Base-by-base conservation (phyloP, 768 basidiomycete genomes). In the Amanita thiersii region DNA sequence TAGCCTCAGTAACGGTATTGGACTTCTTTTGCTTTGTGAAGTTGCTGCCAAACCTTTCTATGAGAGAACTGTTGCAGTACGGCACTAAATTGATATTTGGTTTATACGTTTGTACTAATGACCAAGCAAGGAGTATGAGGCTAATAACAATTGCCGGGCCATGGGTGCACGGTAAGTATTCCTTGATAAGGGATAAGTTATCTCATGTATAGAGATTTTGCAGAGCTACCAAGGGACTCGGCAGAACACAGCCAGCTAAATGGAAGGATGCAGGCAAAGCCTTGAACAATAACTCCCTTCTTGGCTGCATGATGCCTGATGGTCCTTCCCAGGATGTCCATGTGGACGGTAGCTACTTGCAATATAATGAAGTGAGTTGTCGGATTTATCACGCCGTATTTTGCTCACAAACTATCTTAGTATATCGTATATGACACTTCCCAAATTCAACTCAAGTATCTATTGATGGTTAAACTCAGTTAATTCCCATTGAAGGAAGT, bases 191-290 rank as follows among this genome's bases (percentile, higher is more conserved):
- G 26, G 33, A 33, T 40, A n/a, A 10, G n/a, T 6, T 30, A 3
- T 19, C n/a, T 32, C 14, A 15, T 19, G 25, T 18, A 44, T 39
- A 30, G 37, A 20, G 25, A 23, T 26, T 40, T 30, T 40, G 31
- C 37, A 77, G 75, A 34, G 62, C 70, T 8, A 79, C 77, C 14
- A 72, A 73, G 46, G 78, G 78, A 42, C 38, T 77, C 4, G 78
- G 78, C 10, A 58, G 56, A 25, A 68, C 60, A 8, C 75, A 75
- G 49, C 78, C 76, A 5, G 57, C 47, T 0, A 59, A 65, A 8
- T 81, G 78, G 78, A 69, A 78, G 51, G 78, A 79, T 52, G 77
- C 76, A 0, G 77, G 75, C 19, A 56, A 54, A 29, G 68, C 68
- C 1, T 56, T 77, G 7, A 66, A 60, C 23, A 63, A 77, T 49